phyloP scores from a whole-genome alignment of 139 green algal genomes.

The Chlamydomonas schloesseri region DNA sequence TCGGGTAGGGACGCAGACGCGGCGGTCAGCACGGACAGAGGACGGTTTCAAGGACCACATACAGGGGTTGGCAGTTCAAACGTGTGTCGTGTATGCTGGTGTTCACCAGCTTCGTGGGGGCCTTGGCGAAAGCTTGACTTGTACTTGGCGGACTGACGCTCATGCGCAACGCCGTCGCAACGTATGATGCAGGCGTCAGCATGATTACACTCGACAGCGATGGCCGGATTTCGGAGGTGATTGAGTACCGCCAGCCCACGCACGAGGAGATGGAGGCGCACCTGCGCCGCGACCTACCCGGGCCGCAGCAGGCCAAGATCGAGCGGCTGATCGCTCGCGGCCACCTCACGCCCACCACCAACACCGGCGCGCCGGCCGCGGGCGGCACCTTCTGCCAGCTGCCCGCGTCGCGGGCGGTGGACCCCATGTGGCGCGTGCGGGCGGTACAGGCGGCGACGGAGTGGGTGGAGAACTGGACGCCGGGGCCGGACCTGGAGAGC shows the following conservation, averaged over 20 bases:
- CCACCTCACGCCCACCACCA: neutral
- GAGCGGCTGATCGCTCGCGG: conserved; percentile 12
- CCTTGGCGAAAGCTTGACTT: too few species aligned
- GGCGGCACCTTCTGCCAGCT: conserved; percentile 26
- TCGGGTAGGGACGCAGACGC: too few species aligned
- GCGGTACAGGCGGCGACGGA: conserved; percentile 38
- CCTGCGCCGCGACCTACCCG: conserved; percentile 9
- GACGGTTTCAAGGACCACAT: too few species aligned
- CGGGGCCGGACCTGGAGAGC: conserved; percentile 37
- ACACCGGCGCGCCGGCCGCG: neutral
- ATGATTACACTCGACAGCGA: neutral
- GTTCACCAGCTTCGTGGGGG: too few species aligned
- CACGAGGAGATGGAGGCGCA: conserved; percentile 39
- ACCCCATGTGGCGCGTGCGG: conserved; percentile 39
- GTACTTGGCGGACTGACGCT: too few species aligned
- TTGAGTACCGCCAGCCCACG: conserved; percentile 45
- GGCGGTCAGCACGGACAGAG: too few species aligned
- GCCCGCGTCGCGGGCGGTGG: neutral
- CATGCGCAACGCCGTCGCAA: too few species aligned
- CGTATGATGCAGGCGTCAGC: conserved; percentile 27
- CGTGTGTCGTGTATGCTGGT: too few species aligned
- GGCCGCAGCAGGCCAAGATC: neutral
- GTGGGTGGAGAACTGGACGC: conserved; percentile 51
- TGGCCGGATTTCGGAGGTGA: conserved; percentile 21
- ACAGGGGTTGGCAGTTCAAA: too few species aligned